Conservation (phyloP, 352 stramenopile species). For the Phytophthora idaei region DNA sequence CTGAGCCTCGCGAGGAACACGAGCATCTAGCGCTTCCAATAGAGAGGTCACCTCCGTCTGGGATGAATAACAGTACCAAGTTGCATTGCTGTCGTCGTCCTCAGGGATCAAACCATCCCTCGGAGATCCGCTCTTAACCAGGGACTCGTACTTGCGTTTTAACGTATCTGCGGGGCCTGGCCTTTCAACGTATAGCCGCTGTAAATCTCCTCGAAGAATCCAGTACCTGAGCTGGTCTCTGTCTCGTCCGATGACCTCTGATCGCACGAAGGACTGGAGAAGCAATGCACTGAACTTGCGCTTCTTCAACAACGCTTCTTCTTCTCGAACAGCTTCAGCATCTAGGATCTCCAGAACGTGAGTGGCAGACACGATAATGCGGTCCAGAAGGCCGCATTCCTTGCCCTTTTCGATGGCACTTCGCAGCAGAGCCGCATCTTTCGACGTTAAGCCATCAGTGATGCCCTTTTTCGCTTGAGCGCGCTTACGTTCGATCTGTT, state of each 20-base stretch:
- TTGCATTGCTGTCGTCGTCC: constrained; percentile 35
- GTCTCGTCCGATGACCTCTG: constrained; percentile 76
- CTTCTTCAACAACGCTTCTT: constrained; percentile 67
- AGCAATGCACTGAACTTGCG: constrained; percentile 66
- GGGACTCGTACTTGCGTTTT: constrained; percentile 51
- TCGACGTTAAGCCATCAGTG: constrained; percentile 63
- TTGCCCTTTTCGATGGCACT: constrained; percentile 73
- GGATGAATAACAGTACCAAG: constrained; percentile 74
- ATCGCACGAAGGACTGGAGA: constrained; percentile 73
- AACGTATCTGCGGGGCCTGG: constrained; percentile 48
- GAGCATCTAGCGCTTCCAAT: constrained; percentile 59
- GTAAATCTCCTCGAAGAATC: constrained; percentile 70
- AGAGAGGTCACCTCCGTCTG: constrained; percentile 67
- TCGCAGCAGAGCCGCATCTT: constrained; percentile 59
- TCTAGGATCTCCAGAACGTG: constrained; percentile 84
- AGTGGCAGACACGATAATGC: constrained; percentile 71
- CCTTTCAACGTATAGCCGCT: constrained; percentile 75
- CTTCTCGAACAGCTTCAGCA: constrained; percentile 64
- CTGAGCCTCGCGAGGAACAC: constrained; percentile 53
- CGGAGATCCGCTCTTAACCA: constrained; percentile 35
- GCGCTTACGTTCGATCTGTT: constrained; percentile 73
- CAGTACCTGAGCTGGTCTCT: constrained; percentile 67
- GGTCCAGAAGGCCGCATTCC: constrained; percentile 65
- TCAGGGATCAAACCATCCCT: constrained; percentile 27
- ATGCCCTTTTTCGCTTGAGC: constrained; percentile 68